phyloP scores from a whole-genome alignment of 306 rosid genomes.

The Mimosa bimucronata region DNA sequence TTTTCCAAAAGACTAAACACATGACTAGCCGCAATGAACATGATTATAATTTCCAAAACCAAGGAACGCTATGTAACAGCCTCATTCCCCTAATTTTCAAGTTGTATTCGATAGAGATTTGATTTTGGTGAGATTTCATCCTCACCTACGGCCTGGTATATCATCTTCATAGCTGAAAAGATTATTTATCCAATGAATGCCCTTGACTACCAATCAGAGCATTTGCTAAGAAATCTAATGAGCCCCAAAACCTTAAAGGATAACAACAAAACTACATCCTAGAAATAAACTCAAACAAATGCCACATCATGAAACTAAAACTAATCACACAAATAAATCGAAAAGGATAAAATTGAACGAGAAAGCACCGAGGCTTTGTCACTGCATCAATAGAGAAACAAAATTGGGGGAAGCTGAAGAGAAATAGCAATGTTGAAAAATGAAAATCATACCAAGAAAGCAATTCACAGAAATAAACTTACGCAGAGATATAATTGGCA shows the following conservation, averaged over 20 bases:
- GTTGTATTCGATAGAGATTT: constrained; percentile 20
- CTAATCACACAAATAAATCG: not conserved
- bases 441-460: not conserved
- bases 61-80: constrained; percentile 20
- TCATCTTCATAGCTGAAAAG: constrained; percentile 6
- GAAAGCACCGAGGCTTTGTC: not conserved
- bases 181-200: constrained; percentile 16
- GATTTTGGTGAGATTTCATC: not conserved
- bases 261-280: not conserved
- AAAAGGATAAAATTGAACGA: not conserved
- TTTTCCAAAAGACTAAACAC: constrained; percentile 19
- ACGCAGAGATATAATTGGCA: constrained; percentile 85
- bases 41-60: constrained; percentile 20
- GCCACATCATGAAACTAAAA: not conserved
- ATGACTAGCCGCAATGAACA: not conserved
- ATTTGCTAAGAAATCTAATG: constrained; percentile 2
- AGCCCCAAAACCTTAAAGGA: not conserved
- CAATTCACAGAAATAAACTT: constrained; percentile 29
- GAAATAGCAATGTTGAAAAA: constrained; percentile 10
- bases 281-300: not conserved
- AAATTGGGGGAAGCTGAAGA: not conserved
- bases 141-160: constrained; percentile 11
- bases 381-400: not conserved
- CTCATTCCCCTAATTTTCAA: constrained; percentile 12
- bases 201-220: constrained; percentile 19